Base-by-base conservation (phyloP, 2,329 filamentous ascomycete species). In the Zelopaecilomyces penicillatus region DNA sequence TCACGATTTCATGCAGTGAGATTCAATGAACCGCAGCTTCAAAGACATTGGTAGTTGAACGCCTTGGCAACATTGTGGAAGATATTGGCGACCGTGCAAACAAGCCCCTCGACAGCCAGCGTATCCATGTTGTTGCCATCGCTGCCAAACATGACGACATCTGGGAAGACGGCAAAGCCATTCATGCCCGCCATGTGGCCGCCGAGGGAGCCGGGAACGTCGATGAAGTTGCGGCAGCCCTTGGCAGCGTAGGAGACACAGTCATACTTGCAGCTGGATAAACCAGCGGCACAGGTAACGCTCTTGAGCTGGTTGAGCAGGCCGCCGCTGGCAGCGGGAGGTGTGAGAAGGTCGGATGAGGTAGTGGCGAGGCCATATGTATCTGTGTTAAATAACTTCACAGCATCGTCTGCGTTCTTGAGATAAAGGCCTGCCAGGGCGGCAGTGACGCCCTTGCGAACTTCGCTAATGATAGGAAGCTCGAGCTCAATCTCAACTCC, bases 211-310 rank as follows among this genome's bases (percentile, higher is more conserved):
- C 52, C 47, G 11, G 41, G 50, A 29, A 64, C 54, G 44, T 66
- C 61, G 35, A 66, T 54, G 57, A 60, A 59, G 62, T 66, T 66
- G 51, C 56, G 54, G 57, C 64, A 66, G 51, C 64, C 64, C 54
- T 61, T 57, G 54, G 58, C 52, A 55, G 58, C 63, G 55, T 61
- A 64, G 28, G 61, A 63, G 42, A 66, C 62, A 51, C 64, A 66
- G 58, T 66, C 64, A 44, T 57, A 59, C 49, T 58, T 53, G 56
- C 63, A 66, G 37, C 52, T 50, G 33, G 56, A 55, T 33, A 63
- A 44, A 31, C 63, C 63, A 32, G 65, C 50, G 36, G 51, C 46
- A 57, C 62, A 65, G 37, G 56, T 51, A 10, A 57, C 36, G 35
- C 44, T 39, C 43, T 54, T 49, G 40, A 61, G 12, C 12, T 49